Base-by-base conservation (phyloP, 257 asterid species). In the Haberlea rhodopensis region DNA sequence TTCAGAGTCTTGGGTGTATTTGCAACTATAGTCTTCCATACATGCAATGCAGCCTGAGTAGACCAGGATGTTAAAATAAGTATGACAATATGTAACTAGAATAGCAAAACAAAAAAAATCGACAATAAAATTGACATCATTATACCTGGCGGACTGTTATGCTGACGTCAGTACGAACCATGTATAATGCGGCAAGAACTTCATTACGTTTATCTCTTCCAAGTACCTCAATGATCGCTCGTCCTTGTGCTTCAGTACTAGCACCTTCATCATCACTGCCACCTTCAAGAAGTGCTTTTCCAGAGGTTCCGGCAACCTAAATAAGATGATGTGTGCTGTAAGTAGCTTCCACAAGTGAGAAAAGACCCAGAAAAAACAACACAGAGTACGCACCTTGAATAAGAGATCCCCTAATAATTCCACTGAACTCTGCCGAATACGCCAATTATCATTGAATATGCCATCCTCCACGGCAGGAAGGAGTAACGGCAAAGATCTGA, bases 211-310 rank as follows among this genome's bases (percentile, higher is more conserved):
- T 94, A 4, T 90, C 99, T 79, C 82, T 79, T 68, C 97, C 99
- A 65, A 94, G 99, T 59, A 94, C 90, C 82, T 94, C 99, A 72
- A 94, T 94, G 73, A 94, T 94, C 62, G 99, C 99, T 56, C 97
- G 91, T 49, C 99, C 99, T 37, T 94, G 99, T 43, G 99, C 99
- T 84, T 94, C 99, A 76, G 99, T 94, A 78, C 99, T 94, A 66
- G 99, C 82, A 73, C 99, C 99, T 80, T 94, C 99, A 80, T 94
- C 99, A 71, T 94, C 99, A 78, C 99, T 94, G 59, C 97, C 99
- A 25, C 99, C 99, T 79, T 94, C 99, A 68, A 92, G 88, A 78
- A 87, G 99, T 57, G 99, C 96, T 87, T 92, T 92, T 40, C 99
- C 99, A 60, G 99, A 92, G 71, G 99, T 92, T 64, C 99, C 99